Conservation (phyloP, 306 rosid genomes). For the Acmispon strigosus region DNA sequence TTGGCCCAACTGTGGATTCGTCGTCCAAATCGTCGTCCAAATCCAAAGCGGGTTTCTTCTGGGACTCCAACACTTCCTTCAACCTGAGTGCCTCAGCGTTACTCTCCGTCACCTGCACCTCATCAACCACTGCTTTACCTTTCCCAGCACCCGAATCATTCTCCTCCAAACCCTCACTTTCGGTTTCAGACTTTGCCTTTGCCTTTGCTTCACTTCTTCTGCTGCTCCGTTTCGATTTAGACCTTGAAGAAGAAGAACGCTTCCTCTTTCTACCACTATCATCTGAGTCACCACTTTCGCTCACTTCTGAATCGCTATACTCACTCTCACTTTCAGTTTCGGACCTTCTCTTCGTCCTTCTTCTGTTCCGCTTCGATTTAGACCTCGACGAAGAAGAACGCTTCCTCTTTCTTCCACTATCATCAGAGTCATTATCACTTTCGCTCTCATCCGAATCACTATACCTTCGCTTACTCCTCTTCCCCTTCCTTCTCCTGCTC, state of each 20-base stretch:
- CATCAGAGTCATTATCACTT: too few species aligned
- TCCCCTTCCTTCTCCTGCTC: constrained; percentile 37
- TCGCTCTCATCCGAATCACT: too few species aligned
- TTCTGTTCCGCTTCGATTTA: constrained; percentile 33
- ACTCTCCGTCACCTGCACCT: constrained; percentile 28
- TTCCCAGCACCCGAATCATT: constrained; percentile 32
- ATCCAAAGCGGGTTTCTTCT: constrained; percentile 68
- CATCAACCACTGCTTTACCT: constrained; percentile 29
- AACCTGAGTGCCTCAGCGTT: constrained; percentile 1
- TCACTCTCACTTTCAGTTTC: too few species aligned
- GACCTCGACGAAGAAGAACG: too few species aligned
- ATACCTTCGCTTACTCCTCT: constrained; percentile 24
- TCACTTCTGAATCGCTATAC: constrained; percentile 36
- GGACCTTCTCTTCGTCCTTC: constrained; percentile 20
- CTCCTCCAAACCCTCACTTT: constrained; percentile 43
- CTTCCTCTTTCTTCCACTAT: too few species aligned
- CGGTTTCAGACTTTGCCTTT: constrained; percentile 29
- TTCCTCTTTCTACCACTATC: constrained; percentile 30
- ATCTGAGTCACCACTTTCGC: constrained; percentile 35
- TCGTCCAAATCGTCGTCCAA: too few species aligned
- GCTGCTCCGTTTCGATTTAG: constrained; percentile 26
- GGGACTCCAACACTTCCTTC: constrained; percentile 68
- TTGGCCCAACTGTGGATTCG: constrained; percentile 80
- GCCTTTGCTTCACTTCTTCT: constrained; percentile 5
- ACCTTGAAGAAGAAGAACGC: constrained; percentile 17